Percentiles rank a stretch among this genome's conserved stretches.
Conservation (phyloP, 2,329 filamentous ascomycete species). For the Diaporthe eres region DNA sequence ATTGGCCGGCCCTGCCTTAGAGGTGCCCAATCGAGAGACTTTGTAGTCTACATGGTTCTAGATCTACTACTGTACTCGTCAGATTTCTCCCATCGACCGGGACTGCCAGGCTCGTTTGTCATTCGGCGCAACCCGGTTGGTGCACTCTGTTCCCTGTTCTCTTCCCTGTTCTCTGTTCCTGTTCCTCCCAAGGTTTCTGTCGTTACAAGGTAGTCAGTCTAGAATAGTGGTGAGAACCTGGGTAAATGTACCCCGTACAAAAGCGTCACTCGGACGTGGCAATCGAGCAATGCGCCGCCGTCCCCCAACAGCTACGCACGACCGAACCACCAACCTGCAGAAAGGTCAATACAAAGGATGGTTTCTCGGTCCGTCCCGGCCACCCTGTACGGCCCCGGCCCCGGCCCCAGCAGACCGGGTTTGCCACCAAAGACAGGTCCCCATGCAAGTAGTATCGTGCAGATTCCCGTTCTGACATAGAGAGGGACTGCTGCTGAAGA, state of each 20-base stretch:
- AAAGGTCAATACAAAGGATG: not conserved
- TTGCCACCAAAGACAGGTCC: not conserved
- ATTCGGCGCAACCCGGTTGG: not conserved
- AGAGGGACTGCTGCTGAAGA: not conserved
- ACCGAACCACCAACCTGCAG: slow-evolving; percentile 17
- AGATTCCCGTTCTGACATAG: not conserved
- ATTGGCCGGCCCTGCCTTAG: slow-evolving; percentile 10
- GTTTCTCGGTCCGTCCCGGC: slow-evolving; percentile 29
- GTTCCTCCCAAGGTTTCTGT: not conserved
- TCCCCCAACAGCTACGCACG: not conserved
- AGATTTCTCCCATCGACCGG: not conserved
- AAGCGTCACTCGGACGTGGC: not conserved
- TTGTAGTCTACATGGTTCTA: not conserved
- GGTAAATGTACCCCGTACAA: not conserved
- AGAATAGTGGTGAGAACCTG: not conserved
- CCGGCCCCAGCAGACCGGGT: not conserved
- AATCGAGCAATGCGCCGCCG: not conserved
- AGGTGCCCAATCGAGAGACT: slow-evolving; percentile 1
- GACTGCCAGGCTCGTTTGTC: not conserved
- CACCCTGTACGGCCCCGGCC: not conserved
- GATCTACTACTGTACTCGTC: not conserved
- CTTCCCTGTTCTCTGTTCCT: not conserved
- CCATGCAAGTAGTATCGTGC: not conserved
- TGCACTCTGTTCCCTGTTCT: not conserved
- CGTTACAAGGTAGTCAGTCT: not conserved